Percentiles rank a stretch among this genome's conserved stretches.
These are phyloP conservation scores for Podaxis sp. DNA, from an alignment of 768 basidiomycete genomes.

Conservation along the genomic window DNA sequence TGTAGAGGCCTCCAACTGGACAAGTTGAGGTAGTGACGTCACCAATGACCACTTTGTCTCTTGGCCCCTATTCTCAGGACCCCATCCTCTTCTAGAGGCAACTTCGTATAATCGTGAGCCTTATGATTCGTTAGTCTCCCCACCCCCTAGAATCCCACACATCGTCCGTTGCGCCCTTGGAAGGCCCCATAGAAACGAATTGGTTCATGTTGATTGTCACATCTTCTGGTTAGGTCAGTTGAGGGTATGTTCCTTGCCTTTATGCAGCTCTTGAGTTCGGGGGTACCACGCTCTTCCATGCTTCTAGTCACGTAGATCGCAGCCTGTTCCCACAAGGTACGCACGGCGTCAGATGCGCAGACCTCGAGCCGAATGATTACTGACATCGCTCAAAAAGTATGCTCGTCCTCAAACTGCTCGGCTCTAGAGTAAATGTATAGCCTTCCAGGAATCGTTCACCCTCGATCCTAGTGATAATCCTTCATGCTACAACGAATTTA, in stretches of 20 bases:
- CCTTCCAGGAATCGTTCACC: no score
- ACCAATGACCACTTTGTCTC: neutral
- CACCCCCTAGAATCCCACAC: no score
- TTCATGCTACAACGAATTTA: no score
- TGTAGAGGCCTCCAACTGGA: neutral
- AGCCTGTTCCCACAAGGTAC: neutral
- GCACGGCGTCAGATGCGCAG: neutral
- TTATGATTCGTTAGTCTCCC: neutral
- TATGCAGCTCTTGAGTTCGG: neutral
- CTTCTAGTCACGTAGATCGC: neutral
- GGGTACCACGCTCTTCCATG: neutral
- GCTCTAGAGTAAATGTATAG: no score
- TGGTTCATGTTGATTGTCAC: neutral
- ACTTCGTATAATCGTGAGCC: neutral
- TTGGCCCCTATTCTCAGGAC: neutral
- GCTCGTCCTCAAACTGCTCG: no score
- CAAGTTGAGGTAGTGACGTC: neutral
- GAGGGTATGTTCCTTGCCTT: neutral
- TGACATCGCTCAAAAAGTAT: no score
- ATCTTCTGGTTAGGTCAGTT: no score
- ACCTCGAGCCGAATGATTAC: no score
- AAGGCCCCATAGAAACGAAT: neutral
- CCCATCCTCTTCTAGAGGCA: neutral
- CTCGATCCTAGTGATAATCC: no score
- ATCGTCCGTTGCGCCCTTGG: no score